Base-by-base conservation (phyloP, 2,329 filamentous ascomycete species). In the Pseudohalonectria lignicola region DNA sequence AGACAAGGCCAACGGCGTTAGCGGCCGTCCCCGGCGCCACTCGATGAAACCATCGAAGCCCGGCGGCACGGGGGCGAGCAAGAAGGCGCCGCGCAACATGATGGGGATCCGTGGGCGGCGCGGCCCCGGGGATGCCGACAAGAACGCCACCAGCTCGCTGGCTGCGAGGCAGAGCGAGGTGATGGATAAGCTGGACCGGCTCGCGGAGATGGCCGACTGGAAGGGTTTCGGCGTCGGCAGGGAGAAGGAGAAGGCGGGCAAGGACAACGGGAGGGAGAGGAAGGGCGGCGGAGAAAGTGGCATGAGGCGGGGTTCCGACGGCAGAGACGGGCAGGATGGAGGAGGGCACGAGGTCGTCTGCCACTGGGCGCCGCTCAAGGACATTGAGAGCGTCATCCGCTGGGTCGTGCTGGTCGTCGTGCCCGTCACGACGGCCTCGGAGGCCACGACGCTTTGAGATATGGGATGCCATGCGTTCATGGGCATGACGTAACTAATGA, bases 281-380 rank as follows among this genome's bases (percentile, higher is more conserved):
- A 48, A 48, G 39, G 32, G 41, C 20, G 26, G n/a, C 21, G 26
- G 15, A 17, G 21, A 10, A 19, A 26, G 20, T 20, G 13, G 4
- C 28, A 30, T 16, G 13, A 31, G 15, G 20, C 23, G 19, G 36
- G n/a, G n/a, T n/a, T n/a, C n/a, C n/a, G n/a, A n/a, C n/a, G n/a
- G n/a, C n/a, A n/a, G n/a, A n/a, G n/a, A n/a, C n/a, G n/a, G n/a
- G n/a, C n/a, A n/a, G n/a, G n/a, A n/a, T n/a, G n/a, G n/a, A n/a
- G n/a, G n/a, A n/a, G n/a, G 20, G 15, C 36, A 16, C 29, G 36
- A 40, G 44, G 18, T 57, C 12, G 47, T 53, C 19, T 53, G 52
- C 30, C 54, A 56, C 35, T 61, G 58, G 59, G 53, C 56, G 18
- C 56, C 59, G 18, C 41, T 61, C 33, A 55, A 53, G 41, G 52